phyloP scores from a whole-genome alignment of 768 basidiomycete species.

The Rhodosporidiobolus odoratus region DNA sequence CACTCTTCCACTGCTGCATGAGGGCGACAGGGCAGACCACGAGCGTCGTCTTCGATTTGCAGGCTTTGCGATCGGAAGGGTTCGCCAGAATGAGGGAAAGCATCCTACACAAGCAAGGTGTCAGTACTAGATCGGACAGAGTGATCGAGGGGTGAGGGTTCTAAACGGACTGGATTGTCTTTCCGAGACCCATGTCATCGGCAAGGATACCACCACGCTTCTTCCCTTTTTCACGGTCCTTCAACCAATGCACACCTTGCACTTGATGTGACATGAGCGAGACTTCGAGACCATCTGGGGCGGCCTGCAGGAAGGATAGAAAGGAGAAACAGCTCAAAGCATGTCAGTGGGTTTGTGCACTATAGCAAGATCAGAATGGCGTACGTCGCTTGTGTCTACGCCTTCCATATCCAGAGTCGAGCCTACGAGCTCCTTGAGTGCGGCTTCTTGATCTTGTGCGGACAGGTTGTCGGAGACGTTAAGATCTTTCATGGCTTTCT shows the following conservation, averaged over 20 bases:
- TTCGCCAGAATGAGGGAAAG: constrained; percentile 75
- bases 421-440: constrained; percentile 24
- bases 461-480: constrained; percentile 6
- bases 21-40: constrained; percentile 83
- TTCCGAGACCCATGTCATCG: constrained; percentile 49
- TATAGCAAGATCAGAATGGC: neutral
- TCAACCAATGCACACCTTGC: constrained; percentile 80
- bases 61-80: constrained; percentile 62
- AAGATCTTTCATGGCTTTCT: constrained; percentile 1
- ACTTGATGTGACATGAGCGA: constrained; percentile 54
- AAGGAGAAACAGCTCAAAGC: rapidly evolving
- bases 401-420: constrained; percentile 10
- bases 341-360: neutral
- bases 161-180: constrained; percentile 95
- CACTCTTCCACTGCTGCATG: constrained; percentile 83
- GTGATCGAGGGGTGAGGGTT: constrained; percentile 17
- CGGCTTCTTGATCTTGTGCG: constrained; percentile 14
- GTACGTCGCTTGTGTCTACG: constrained; percentile 1
- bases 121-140: neutral
- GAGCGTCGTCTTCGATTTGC: constrained; percentile 69
- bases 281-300: constrained; percentile 13
- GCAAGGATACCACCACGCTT: constrained; percentile 63
- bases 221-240: constrained; percentile 62
- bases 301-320: neutral
- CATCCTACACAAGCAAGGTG: too few species aligned